These are phyloP conservation scores for Athelia psychrophila DNA, from an alignment of 1,284 basidiomycete genomes.

Conservation along the genomic window DNA sequence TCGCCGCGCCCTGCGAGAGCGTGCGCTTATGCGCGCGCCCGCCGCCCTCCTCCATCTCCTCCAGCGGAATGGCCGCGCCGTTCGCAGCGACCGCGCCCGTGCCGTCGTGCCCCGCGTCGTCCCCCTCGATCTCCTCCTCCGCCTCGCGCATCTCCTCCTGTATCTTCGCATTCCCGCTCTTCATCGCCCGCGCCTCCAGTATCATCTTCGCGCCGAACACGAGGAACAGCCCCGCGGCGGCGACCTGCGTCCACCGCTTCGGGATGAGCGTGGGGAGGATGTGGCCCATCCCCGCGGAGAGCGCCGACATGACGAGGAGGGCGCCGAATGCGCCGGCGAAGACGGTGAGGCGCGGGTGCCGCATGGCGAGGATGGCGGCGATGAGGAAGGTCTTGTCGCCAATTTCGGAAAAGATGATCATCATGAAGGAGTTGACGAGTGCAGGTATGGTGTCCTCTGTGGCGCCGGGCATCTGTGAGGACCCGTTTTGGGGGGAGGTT, in stretches of 20 bases:
- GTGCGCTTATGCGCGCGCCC: slow-evolving; percentile 14
- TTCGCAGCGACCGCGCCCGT: slow-evolving; percentile 30
- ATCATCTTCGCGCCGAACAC: slow-evolving; percentile 88
- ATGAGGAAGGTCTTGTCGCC: slow-evolving; percentile 99
- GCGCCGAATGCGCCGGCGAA: slow-evolving; percentile 90
- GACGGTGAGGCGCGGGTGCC: slow-evolving; percentile 83
- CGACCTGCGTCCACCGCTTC: slow-evolving; percentile 73
- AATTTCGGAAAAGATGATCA: slow-evolving; percentile 90
- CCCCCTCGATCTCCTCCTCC: slow-evolving; percentile 83
- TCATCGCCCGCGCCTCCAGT: slow-evolving; percentile 78
- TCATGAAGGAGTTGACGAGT: slow-evolving; percentile 74
- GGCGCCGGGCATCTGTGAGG: too few relatives aligned
- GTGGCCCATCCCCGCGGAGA: slow-evolving; percentile 87
- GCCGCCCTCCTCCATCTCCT: slow-evolving; percentile 63
- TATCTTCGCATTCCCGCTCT: slow-evolving; percentile 75
- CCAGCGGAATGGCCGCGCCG: slow-evolving; percentile 49
- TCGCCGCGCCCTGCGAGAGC: slow-evolving; percentile 5
- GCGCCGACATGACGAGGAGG: slow-evolving; percentile 88
- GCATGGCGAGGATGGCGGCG: slow-evolving; percentile 94
- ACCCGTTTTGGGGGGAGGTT: too few relatives aligned
- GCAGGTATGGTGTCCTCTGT: slow-evolving; percentile 46
- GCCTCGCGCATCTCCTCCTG: slow-evolving; percentile 92
- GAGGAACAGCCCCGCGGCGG: slow-evolving; percentile 81
- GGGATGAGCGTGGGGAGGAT: slow-evolving; percentile 83
- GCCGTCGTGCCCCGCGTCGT: slow-evolving; percentile 51